These are phyloP conservation scores for Acidomyces sp. DNA, from an alignment of 495 filamentous ascomycete species.

Conservation along the genomic window DNA sequence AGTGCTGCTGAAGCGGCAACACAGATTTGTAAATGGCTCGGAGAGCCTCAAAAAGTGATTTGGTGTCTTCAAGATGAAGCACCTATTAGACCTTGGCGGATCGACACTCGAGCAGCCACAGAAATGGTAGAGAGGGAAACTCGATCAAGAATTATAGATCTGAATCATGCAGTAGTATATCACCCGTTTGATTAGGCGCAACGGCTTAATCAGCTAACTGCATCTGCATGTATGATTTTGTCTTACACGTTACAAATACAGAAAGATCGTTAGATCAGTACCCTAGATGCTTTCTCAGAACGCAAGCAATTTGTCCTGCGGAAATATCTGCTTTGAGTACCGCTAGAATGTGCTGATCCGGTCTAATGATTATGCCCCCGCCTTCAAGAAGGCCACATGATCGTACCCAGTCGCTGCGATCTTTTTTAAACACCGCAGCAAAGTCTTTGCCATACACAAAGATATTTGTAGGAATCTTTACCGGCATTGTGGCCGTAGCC, in stretches of 20 bases:
- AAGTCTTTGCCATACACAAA: not conserved
- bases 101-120: not conserved
- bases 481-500: not conserved
- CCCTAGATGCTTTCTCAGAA: too few species aligned
- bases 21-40: conserved; percentile 1
- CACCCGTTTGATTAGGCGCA: too few species aligned
- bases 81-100: conserved; percentile 1
- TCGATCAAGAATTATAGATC: not conserved
- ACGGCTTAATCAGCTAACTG: too few species aligned
- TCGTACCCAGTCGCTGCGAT: not conserved
- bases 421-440: not conserved
- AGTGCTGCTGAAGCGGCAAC: conserved; percentile 1
- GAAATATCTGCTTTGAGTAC: too few species aligned
- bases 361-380: conserved; percentile 25
- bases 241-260: too few species aligned
- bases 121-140: conserved; percentile 5
- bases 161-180: conserved; percentile 6
- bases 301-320: too few species aligned
- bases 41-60: conserved; percentile 1
- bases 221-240: too few species aligned
- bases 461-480: not conserved
- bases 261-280: too few species aligned
- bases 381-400: conserved; percentile 4
- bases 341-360: conserved; percentile 31
- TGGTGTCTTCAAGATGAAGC: conserved; percentile 6